Evolutionary conservation across 2,329 filamentous ascomycete genomes (phyloP), one percentile per base, ranked within the genome.

Genomic region (Aspergillus oerlinghausenensis): DNA sequence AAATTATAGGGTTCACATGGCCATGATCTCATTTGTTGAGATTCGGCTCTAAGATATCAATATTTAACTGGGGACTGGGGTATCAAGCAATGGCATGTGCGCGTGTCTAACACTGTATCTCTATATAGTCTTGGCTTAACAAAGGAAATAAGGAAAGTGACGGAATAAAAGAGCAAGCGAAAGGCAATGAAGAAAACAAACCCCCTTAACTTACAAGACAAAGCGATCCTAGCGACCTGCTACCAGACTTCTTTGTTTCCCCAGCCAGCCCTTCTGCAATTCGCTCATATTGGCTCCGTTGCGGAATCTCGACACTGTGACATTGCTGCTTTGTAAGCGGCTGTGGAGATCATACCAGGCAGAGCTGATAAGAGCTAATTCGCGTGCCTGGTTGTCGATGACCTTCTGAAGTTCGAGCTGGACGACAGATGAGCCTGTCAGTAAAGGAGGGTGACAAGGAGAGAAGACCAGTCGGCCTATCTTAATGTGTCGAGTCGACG

Each of bases 271-370:
- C 55, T 68, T 71, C 38, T 75, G 73, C 21, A 72, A 71, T 58
- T 76, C 74, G 11, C 70, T 62, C 50, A 70, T 64, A 52, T 63
- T 66, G n/a, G 66, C 64, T 17, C 73, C 71, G 54, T 73, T 67
- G 23, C 75, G 71, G 58, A 77, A 73, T 56, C 73, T 70, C 32
- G 75, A 72, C 48, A 75, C 66, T 50, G 67, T 71, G 58, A 75
- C 69, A 61, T 76, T 78, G 60, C 71, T 73, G 55, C 73, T 77
- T 52, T 77, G 75, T 54, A 78, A 67, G 23, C 76, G 73, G 53
- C 73, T 72, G 55, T 78, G 76, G 49, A 79, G 70, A 51, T 79
- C 73, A 59, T 77, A 78, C 77, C 77, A 79, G 9, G 77, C 76
- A 6, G 76, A 78, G 55, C 72, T 74, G 53, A 79, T 74, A 45